phyloP scores from a whole-genome alignment of 2,329 filamentous ascomycete species.

The Talaromyces sp. region DNA sequence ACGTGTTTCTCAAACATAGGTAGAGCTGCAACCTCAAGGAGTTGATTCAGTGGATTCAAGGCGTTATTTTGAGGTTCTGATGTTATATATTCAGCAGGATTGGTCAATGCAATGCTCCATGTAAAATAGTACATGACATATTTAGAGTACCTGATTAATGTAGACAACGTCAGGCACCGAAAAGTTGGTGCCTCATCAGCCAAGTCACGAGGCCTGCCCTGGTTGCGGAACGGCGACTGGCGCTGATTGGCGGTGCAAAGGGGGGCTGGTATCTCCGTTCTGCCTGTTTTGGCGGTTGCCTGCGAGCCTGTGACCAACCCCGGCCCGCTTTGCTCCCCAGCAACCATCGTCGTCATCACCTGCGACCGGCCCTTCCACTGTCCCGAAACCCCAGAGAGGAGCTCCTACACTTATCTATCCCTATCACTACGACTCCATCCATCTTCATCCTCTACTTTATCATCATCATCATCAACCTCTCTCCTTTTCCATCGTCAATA shows the following conservation, averaged over 20 bases:
- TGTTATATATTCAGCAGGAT: background rate
- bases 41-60: too few relatives aligned
- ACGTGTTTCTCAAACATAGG: background rate
- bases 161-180: background rate
- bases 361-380: slow-evolving; percentile 29
- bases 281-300: slow-evolving; percentile 9
- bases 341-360: slow-evolving; percentile 25
- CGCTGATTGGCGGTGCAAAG: background rate
- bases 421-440: slow-evolving; percentile 23
- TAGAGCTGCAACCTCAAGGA: too few relatives aligned
- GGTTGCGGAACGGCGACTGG: background rate
- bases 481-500: slow-evolving; percentile 18
- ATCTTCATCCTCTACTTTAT: slow-evolving; percentile 21
- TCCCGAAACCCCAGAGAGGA: slow-evolving; percentile 25
- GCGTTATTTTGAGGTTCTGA: background rate
- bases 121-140: background rate
- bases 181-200: background rate
- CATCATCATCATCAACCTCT: slow-evolving; percentile 24
- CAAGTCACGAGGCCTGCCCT: slow-evolving; percentile 12
- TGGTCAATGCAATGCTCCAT: background rate
- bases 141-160: background rate
- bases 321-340: slow-evolving; percentile 15
- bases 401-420: background rate
- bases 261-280: background rate
- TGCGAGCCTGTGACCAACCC: slow-evolving; percentile 6